Evolutionary conservation across 768 basidiomycete species (phyloP), one percentile per base, ranked within the genome.

Genomic region (Lentinula edodes): DNA sequence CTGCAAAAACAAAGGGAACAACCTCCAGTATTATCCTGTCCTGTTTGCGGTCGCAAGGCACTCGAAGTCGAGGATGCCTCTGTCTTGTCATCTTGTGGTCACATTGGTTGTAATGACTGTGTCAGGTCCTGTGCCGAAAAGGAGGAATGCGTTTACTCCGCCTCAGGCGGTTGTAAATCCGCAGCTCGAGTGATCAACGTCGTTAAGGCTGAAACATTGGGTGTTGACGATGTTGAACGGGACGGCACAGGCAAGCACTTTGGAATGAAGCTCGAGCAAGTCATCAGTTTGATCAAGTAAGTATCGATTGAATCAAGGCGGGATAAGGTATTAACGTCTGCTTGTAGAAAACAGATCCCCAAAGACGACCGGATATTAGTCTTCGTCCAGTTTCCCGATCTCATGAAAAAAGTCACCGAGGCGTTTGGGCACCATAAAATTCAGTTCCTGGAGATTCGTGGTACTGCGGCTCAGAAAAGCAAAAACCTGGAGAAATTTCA

Each of bases 311-410:
- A 7, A 23, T 32, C 32, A 0, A 15, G 32, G 38, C n/a, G 12
- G 28, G 23, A 59, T 56, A 45, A 61, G 1, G 13, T 13, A 9
- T 9, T 39, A 3, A 65, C 28, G 45, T 54, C 42, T 35, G 46
- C 62, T 60, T 55, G 23, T 68, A 93, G 90, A 69, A 83, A 84
- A 61, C 75, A 77, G 45, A 81, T 94, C 52, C 85, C 89, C 9
- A 83, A 85, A 65, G 78, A 87, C 20, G 93, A 97, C 67, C 87
- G 92, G 7, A 84, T 95, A 16, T 83, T 98, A 48, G 83, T 98
- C 63, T 98, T 98, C 74, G 91, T 96, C n/a, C 95, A 98, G 69
- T 98, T 95, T 80, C 88, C 85, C 5, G 95, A 97, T 74, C 81
- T 98, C 62, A 93, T 91, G 83, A 86, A 86, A 70, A 97, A 96